Conservation (phyloP, 305 asterid species). For the Fraxinus baroniana region DNA sequence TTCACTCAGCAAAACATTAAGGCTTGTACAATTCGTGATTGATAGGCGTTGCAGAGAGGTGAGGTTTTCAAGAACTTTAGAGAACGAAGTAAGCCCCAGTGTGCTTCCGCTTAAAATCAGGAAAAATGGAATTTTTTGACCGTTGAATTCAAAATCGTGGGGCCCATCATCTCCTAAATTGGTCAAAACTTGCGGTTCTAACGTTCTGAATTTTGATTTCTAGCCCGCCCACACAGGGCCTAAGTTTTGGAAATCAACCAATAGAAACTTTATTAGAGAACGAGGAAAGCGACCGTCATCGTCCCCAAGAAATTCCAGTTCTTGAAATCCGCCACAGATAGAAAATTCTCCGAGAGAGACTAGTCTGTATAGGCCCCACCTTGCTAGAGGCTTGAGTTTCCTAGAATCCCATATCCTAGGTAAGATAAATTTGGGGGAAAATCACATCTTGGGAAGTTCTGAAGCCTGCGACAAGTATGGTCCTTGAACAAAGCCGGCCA, state of each 20-base stretch:
- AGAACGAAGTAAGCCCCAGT: no score
- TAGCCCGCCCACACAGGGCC: no score
- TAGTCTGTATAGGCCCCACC: conserved; percentile 42
- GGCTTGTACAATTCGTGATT: conserved; percentile 33
- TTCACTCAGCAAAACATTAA: conserved; percentile 28
- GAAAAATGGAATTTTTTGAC: no score
- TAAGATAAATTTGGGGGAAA: conserved; percentile 27
- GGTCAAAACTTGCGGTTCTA: no score
- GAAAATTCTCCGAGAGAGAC: conserved; percentile 31
- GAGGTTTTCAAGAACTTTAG: background rate
- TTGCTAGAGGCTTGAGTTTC: conserved; percentile 34
- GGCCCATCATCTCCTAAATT: no score
- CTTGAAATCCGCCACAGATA: conserved; percentile 39
- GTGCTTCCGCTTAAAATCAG: no score
- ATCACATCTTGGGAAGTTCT: conserved; percentile 25
- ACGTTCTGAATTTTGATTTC: no score
- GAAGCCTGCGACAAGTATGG: conserved; percentile 25
- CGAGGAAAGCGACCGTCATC: conserved; percentile 30
- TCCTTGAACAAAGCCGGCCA: no score
- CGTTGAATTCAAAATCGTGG: no score
- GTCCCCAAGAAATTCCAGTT: conserved; percentile 20
- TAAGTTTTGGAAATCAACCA: conserved; percentile 35
- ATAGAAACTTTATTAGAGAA: conserved; percentile 30
- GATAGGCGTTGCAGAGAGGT: conserved; percentile 31
- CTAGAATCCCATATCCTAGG: conserved; percentile 31